Evolutionary conservation across 257 asterid species (phyloP), one percentile per base, ranked within the genome.

Genomic region (Linaria vulgaris): DNA sequence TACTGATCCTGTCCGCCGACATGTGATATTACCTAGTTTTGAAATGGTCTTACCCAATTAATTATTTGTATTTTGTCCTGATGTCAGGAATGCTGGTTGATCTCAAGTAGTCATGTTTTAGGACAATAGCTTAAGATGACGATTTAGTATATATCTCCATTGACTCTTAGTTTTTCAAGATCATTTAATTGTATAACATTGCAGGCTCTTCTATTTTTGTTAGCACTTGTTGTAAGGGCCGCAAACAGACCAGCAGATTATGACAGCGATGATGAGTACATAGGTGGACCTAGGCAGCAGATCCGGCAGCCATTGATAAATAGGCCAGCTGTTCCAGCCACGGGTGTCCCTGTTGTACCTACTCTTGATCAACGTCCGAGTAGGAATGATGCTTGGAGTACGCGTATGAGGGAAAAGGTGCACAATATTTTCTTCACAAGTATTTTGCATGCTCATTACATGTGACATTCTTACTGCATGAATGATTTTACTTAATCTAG

Each of bases 381-480:
- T 66, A 84, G 97, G 72, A 94, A 72, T 45, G 99, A 94, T 72
- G 97, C 99, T 59, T 94, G 99, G 99, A 94, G 99, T 70, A 66
- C 92, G 51, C 96, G 99, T 27, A 94, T 94, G 97, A 77, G 95
- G 75, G 97, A 90, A 72, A 94, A 94, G 99, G 99, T 88, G 65
- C 63, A 37, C 7, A 17, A 22, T 21, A 12, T 59, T 59, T 12
- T 7, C 41, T 34, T 34, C 41, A 34, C 9, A 34, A 34, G 9
- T 34, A 34, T 34, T n/a, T n/a, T 34, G 10, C 41, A 34, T 34
- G 1, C 1, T 34, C 41, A 34, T 8, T 34, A 11, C 10, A 34
- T 34, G 41, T 56, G 10, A 54, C 9, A 13, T 41, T 56, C 8
- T 30, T 31, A 30, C 47, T 56, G n/a, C n/a, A n/a, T 16, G n/a